Conservation (phyloP, 495 filamentous ascomycete species). For the Delitschia confertaspora region DNA sequence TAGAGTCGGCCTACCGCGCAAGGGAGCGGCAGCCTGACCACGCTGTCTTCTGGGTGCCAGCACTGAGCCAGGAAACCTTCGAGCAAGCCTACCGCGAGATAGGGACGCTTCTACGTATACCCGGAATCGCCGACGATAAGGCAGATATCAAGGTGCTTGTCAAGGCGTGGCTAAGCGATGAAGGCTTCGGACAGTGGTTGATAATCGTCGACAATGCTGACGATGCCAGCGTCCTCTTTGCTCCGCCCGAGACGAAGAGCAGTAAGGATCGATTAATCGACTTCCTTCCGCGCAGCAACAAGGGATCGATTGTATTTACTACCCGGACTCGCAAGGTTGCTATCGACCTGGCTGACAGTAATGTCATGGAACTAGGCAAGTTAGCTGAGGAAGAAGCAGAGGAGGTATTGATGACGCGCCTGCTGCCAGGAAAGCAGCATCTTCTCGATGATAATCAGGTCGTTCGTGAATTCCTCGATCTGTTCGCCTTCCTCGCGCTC, state of each 20-base stretch:
- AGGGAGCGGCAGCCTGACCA: not conserved
- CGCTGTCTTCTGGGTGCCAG: constrained; percentile 8
- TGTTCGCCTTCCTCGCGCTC: constrained; percentile 26
- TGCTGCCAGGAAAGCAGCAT: constrained; percentile 19
- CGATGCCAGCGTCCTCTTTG: not conserved
- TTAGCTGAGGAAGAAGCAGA: constrained; percentile 23
- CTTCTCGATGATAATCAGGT: constrained; percentile 7
- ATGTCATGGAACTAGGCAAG: constrained; percentile 29
- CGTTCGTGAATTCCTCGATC: constrained; percentile 9
- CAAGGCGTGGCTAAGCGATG: constrained; percentile 2
- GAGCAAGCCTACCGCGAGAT: constrained; percentile 9
- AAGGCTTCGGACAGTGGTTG: constrained; percentile 2
- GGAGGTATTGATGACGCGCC: constrained; percentile 6
- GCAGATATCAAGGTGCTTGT: constrained; percentile 8
- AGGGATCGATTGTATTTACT: constrained; percentile 34
- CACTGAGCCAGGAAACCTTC: constrained; percentile 4
- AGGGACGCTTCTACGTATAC: constrained; percentile 1
- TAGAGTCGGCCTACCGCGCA: constrained; percentile 6
- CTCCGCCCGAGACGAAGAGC: not conserved
- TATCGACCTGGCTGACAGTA: constrained; percentile 15
- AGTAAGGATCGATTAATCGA: constrained; percentile 18
- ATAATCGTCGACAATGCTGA: constrained; percentile 9
- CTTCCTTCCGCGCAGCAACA: constrained; percentile 31
- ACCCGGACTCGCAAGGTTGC: constrained; percentile 32
- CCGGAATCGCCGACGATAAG: constrained; percentile 3